Percentiles rank a stretch among this genome's conserved stretches.
phyloP scores from a whole-genome alignment of 257 asterid genomes.

The Solanum ossicruentum region DNA sequence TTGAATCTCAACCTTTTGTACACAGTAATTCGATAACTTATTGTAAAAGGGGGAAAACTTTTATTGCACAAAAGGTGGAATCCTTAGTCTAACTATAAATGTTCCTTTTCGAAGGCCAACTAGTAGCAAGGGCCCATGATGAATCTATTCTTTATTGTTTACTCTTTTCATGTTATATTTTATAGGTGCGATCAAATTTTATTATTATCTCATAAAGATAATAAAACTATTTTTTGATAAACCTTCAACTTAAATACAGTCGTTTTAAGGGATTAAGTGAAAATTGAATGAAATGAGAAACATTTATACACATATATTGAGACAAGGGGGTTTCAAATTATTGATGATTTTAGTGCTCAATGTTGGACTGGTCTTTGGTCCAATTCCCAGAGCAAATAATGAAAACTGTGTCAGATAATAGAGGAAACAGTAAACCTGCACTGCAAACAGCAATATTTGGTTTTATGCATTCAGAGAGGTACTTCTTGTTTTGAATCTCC shows the following conservation, averaged over 20 bases:
- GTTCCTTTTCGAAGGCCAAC: neutral
- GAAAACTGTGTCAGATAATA: constrained; percentile 34
- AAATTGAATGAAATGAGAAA: neutral
- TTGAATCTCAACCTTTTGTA: neutral
- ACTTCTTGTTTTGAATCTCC: neutral
- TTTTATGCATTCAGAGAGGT: neutral
- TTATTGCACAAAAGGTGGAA: too few relatives aligned
- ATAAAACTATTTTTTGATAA: too few relatives aligned
- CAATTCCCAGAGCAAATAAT: constrained; percentile 54
- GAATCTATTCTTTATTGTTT: neutral
- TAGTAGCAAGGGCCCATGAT: neutral
- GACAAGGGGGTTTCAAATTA: neutral
- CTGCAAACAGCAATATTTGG: neutral
- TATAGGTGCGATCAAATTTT: too few relatives aligned
- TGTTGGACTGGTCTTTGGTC: constrained; percentile 67
- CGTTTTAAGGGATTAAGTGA: neutral
- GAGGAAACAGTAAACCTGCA: neutral
- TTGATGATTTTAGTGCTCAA: constrained; percentile 6
- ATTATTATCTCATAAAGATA: too few relatives aligned
- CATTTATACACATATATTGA: neutral
- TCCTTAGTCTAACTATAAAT: too few relatives aligned
- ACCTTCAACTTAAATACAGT: too few relatives aligned
- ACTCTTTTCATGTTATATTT: neutral
- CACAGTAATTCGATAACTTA: neutral
- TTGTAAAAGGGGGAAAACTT: neutral